Evolutionary conservation across 257 asterid species (phyloP).

Genomic region (Solanum raphanifolium): DNA sequence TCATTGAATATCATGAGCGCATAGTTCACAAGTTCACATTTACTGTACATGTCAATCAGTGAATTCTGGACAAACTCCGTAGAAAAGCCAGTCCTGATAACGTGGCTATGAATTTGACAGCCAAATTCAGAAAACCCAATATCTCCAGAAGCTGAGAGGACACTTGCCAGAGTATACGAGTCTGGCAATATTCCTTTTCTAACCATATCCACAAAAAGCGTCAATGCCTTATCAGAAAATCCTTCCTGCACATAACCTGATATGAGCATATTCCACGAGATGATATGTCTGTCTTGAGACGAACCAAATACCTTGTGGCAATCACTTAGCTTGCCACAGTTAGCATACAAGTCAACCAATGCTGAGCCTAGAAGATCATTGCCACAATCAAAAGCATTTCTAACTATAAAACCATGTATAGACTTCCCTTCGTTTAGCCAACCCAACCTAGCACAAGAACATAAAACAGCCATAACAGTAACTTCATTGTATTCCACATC

Average conservation of each 20-base stretch:
- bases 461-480: slow-evolving; percentile 53
- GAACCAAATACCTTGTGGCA: slow-evolving; percentile 33
- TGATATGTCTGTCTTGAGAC: slow-evolving; percentile 30
- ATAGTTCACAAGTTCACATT: slow-evolving; percentile 42
- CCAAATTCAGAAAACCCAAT: slow-evolving; percentile 43
- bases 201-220: slow-evolving; percentile 56
- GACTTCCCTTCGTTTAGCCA: slow-evolving; percentile 62
- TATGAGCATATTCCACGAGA: slow-evolving; percentile 85
- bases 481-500: slow-evolving; percentile 49
- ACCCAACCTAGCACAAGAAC: slow-evolving; percentile 75
- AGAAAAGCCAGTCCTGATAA: slow-evolving; percentile 34
- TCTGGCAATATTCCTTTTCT: slow-evolving; percentile 47
- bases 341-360: slow-evolving; percentile 69
- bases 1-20: slow-evolving; percentile 41
- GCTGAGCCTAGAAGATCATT: slow-evolving; percentile 62
- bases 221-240: slow-evolving; percentile 45
- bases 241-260: slow-evolving; percentile 59
- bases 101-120: slow-evolving; percentile 53
- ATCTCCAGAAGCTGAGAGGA: slow-evolving; percentile 62
- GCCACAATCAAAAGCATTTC: slow-evolving; percentile 28
- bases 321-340: slow-evolving; percentile 43
- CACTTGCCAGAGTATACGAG: slow-evolving; percentile 62
- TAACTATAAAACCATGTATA: slow-evolving; percentile 50
- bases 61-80: slow-evolving; percentile 70
- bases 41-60: slow-evolving; percentile 71